These are phyloP conservation scores for Cynara cardunculus DNA, from an alignment of 129 eudicot genomes.

Conservation along the genomic window DNA sequence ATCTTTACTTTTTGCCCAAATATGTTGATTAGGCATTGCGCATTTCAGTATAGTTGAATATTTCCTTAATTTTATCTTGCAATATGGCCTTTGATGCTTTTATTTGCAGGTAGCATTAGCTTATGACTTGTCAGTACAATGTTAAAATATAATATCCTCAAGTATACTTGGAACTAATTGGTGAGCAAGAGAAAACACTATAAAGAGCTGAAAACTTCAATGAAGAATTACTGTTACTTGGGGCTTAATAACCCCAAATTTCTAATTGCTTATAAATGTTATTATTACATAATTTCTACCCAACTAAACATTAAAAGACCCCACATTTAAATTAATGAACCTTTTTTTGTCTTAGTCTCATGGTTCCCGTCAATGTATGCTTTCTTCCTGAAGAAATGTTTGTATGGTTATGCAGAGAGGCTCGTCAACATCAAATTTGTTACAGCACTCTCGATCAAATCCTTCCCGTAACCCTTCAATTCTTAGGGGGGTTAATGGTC, in stretches of 20 bases:
- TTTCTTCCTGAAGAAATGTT: neutral
- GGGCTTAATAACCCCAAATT: neutral
- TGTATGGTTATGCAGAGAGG: conserved; percentile 40
- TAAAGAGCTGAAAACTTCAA: neutral
- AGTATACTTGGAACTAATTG: neutral
- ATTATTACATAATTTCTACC: neutral
- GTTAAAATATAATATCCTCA: neutral
- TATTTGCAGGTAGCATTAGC: neutral
- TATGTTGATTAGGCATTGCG: neutral
- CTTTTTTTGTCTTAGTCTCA: neutral
- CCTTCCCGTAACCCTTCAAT: conserved; percentile 32
- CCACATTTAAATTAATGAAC: neutral
- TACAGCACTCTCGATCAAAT: conserved; percentile 33
- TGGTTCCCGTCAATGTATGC: neutral
- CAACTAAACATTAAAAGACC: neutral
- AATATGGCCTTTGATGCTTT: neutral
- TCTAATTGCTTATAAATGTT: neutral
- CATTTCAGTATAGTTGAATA: neutral
- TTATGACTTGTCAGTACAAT: neutral
- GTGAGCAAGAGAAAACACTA: neutral
- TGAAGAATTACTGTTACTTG: neutral
- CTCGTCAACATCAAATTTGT: conserved; percentile 21
- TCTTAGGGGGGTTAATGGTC: conserved; percentile 44
- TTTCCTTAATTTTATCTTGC: neutral
- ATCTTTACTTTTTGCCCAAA: neutral